Evolutionary conservation across 2,329 filamentous ascomycete genomes (phyloP).

Genomic region (Dactylellina haptotyla): DNA sequence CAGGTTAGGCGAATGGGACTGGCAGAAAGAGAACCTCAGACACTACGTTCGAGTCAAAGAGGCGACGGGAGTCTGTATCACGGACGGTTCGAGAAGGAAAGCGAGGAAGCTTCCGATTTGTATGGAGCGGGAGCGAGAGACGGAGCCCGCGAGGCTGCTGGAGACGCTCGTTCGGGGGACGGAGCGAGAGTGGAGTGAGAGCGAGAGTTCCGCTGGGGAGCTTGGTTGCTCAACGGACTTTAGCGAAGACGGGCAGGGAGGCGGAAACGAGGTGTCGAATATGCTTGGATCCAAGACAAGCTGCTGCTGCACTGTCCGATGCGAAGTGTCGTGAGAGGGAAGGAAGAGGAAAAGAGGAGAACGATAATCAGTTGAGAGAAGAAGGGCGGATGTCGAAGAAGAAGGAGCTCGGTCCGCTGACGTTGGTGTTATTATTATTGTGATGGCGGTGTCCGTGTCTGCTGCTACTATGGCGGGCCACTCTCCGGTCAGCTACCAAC

Average conservation of each 20-base stretch:
- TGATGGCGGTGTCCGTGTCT: no score
- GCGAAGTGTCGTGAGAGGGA: no score
- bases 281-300: background rate
- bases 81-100: background rate
- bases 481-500: no score
- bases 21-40: conserved; percentile 12
- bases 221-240: background rate
- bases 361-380: background rate
- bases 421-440: background rate
- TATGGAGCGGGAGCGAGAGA: background rate
- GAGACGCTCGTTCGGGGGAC: background rate
- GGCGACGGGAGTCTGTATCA: background rate
- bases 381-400: background rate
- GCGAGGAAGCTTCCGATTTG: background rate
- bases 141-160: background rate
- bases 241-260: background rate
- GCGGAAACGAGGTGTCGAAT: background rate
- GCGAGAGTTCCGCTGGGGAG: background rate
- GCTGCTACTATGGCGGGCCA: no score
- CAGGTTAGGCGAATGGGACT: conserved; percentile 32
- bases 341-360: background rate
- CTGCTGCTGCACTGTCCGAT: background rate
- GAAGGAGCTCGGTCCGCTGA: background rate
- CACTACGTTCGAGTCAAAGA: background rate
- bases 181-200: background rate